Evolutionary conservation across 352 stramenopile species (phyloP).

Genomic region (Hyaloperonospora brassicae): DNA sequence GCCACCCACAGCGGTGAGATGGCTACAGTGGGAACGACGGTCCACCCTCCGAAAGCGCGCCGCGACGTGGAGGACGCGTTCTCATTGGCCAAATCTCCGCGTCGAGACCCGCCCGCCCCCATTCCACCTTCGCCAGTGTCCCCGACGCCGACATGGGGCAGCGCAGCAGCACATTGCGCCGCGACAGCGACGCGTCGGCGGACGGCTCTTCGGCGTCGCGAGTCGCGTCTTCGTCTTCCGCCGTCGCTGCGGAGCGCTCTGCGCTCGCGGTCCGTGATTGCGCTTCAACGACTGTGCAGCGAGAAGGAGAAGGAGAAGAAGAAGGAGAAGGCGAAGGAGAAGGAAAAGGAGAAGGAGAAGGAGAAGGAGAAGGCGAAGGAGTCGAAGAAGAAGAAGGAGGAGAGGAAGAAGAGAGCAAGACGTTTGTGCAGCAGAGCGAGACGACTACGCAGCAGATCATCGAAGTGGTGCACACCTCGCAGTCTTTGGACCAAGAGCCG

Average conservation of each 20-base stretch:
- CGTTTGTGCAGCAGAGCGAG: conserved; percentile 6
- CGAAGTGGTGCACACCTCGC: conserved; percentile 18
- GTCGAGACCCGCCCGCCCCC: neutral
- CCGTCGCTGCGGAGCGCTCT: neutral
- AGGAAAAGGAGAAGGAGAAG: too few species aligned
- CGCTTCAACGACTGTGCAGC: neutral
- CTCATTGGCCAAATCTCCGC: conserved; percentile 1
- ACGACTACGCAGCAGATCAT: too few species aligned
- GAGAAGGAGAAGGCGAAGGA: too few species aligned
- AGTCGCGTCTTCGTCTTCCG: neutral
- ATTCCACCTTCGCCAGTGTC: neutral
- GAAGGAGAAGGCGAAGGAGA: too few species aligned
- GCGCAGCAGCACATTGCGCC: conserved; percentile 18
- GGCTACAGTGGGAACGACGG: neutral
- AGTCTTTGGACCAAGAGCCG: conserved; percentile 16
- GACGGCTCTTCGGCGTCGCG: neutral
- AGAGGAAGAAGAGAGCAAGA: conserved; percentile 11
- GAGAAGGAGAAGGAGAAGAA: conserved; percentile 4
- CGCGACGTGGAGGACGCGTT: neutral
- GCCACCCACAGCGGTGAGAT: neutral
- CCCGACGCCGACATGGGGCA: conserved; percentile 25
- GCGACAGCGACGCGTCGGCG: conserved; percentile 18
- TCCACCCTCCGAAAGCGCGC: neutral
- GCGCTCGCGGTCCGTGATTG: neutral
- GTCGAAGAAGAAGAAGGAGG: too few species aligned